Conservation (phyloP, 140 eudicot species). For the Flaveria floridana region DNA sequence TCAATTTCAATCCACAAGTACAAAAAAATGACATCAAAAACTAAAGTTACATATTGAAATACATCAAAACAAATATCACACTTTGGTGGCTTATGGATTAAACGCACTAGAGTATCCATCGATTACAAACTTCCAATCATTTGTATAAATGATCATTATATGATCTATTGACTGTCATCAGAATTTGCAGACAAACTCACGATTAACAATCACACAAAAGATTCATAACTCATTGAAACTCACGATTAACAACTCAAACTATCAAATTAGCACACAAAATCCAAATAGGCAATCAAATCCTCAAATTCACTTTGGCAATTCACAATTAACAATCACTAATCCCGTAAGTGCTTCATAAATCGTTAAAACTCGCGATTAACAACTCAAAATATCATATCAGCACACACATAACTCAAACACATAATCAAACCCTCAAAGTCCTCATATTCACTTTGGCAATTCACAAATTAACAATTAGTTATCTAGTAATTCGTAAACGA, state of each 20-base stretch:
- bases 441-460: not conserved
- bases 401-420: not conserved
- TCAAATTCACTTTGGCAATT: not conserved
- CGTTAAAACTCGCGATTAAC: no score
- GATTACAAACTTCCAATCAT: no score
- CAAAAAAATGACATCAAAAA: not conserved
- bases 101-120: no score
- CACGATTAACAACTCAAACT: not conserved
- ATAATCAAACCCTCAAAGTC: no score
- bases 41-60: not conserved
- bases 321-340: not conserved
- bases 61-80: constrained; percentile 77
- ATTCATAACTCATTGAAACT: not conserved
- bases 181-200: not conserved
- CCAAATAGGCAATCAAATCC: not conserved
- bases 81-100: no score
- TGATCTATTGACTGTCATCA: not conserved
- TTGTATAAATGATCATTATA: not conserved
- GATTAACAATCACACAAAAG: not conserved
- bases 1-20: not conserved
- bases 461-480: not conserved
- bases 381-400: not conserved
- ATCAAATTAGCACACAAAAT: not conserved
- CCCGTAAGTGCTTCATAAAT: no score
- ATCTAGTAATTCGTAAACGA: no score